Base-by-base conservation (phyloP, 768 basidiomycete genomes). In the Termitomyces sp. region DNA sequence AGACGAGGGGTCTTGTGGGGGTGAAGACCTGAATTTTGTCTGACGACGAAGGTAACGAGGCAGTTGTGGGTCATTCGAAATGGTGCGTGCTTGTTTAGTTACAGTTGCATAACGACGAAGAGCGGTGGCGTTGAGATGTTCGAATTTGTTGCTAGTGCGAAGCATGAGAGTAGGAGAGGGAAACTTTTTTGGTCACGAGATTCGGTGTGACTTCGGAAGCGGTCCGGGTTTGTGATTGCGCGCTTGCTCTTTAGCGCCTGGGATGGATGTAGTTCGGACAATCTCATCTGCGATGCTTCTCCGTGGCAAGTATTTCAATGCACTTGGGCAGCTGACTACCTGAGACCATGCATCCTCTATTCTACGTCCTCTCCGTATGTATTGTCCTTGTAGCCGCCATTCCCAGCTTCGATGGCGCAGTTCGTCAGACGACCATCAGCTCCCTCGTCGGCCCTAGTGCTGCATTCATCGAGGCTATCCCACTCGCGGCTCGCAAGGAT, bases 391-490 rank as follows among this genome's bases (percentile, higher is more conserved):
- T 74, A 20, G 37, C 63, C 25, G 75, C 76, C 3, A 66, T 82
- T 50, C 81, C 82, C 14, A 76, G 78, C 20, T 82, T 77, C 29
- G 49, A 57, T 32, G 77, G 74, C n/a, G 65, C 76, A 42, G 70
- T 68, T 36, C 67, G 73, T 15, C 71, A 75, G 38, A 66, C 70
- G 43, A 71, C 76, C 10, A 79, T 81, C 29, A 72, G 72, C 20
- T 74, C 74, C 45, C 69, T 83, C 14, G 78, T 83, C 20, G 60
- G 60, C 43, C 76, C 80, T 40, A 73, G 76, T 10, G 68, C 77
- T n/a, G 72, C 80, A 0, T 72, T 70, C 59, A 76, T 84, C 46
- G 69, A 77, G 63, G 76, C 75, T 31, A 64, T 77, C 45, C 74
- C 70, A 9, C 69, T 74, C 6, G 57, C 64, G 14, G 34, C 55